Conservation (phyloP, 805 yeast species). For the Sugiyamaella chiloensis region DNA sequence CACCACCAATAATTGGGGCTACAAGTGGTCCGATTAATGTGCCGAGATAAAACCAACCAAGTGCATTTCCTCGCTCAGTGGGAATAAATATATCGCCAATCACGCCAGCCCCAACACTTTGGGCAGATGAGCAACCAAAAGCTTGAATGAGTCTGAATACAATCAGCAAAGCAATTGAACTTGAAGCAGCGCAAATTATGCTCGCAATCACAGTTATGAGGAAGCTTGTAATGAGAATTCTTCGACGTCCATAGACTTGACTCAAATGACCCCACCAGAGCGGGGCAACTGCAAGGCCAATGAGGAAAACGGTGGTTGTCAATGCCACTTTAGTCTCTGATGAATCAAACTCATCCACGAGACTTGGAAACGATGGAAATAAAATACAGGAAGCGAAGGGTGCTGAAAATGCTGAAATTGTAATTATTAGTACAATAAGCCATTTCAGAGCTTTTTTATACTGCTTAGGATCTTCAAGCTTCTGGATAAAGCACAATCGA, state of each 20-base stretch:
- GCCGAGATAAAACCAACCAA: slow-evolving; percentile 7
- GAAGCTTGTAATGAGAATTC: background rate
- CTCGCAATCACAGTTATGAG: background rate
- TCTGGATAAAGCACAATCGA: background rate
- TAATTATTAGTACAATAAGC: background rate
- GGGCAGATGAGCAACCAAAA: slow-evolving; percentile 6
- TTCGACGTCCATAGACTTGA: background rate
- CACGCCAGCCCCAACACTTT: slow-evolving; percentile 6
- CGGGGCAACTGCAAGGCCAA: slow-evolving; percentile 5
- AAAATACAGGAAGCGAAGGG: slow-evolving; percentile 5
- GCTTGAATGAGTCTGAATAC: slow-evolving; percentile 5
- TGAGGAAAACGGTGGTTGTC: slow-evolving; percentile 4
- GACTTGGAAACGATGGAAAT: slow-evolving; percentile 6
- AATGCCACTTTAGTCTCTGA: slow-evolving; percentile 1
- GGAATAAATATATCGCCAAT: slow-evolving; percentile 1
- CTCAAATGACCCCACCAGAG: slow-evolving; percentile 6
- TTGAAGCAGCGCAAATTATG: slow-evolving; percentile 2
- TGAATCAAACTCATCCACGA: background rate
- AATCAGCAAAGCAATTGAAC: background rate
- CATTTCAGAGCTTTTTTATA: background rate
- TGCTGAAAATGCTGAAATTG: slow-evolving; percentile 1
- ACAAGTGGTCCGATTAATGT: slow-evolving; percentile 2
- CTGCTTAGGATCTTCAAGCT: background rate
- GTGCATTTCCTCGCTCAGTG: slow-evolving; percentile 2
- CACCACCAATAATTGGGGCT: slow-evolving; percentile 5